phyloP scores from a whole-genome alignment of 176 grass and related monocot genomes.

The Carex parvula region DNA sequence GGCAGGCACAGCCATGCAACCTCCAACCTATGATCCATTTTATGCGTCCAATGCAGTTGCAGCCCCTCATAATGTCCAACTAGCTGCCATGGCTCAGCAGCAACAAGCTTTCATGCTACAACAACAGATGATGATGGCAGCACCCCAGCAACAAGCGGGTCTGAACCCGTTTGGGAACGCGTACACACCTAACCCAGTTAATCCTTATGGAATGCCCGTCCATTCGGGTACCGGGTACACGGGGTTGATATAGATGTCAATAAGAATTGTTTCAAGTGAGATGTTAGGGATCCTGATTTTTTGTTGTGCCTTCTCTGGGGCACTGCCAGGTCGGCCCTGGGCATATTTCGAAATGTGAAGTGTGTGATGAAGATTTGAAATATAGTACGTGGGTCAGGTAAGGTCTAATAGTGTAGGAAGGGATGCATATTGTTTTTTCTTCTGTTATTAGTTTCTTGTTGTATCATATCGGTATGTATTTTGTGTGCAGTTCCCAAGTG shows the following conservation, averaged over 20 bases:
- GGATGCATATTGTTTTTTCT: constrained; percentile 10
- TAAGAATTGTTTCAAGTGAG: constrained; percentile 13
- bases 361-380: constrained; percentile 6
- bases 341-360: neutral
- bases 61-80: constrained; percentile 70
- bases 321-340: neutral
- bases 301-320: constrained; percentile 16
- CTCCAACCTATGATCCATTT: constrained; percentile 54
- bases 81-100: constrained; percentile 70
- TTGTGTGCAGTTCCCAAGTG: constrained; percentile 14
- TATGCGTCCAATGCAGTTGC: constrained; percentile 45
- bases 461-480: constrained; percentile 22
- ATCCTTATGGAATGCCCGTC: constrained; percentile 43
- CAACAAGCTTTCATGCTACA: constrained; percentile 78
- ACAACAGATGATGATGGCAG: constrained; percentile 65
- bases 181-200: constrained; percentile 13
- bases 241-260: constrained; percentile 49
- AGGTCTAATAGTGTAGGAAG: constrained; percentile 24
- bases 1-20: constrained; percentile 47
- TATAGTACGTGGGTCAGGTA: constrained; percentile 4
- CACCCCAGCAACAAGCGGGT: constrained; percentile 33
- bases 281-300: constrained; percentile 8
- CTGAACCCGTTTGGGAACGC: constrained; percentile 59
- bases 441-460: constrained; percentile 27
- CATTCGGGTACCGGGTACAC: constrained; percentile 44